These are phyloP conservation scores for Lentinula lateritia DNA, from an alignment of 768 basidiomycete genomes.

Conservation along the genomic window DNA sequence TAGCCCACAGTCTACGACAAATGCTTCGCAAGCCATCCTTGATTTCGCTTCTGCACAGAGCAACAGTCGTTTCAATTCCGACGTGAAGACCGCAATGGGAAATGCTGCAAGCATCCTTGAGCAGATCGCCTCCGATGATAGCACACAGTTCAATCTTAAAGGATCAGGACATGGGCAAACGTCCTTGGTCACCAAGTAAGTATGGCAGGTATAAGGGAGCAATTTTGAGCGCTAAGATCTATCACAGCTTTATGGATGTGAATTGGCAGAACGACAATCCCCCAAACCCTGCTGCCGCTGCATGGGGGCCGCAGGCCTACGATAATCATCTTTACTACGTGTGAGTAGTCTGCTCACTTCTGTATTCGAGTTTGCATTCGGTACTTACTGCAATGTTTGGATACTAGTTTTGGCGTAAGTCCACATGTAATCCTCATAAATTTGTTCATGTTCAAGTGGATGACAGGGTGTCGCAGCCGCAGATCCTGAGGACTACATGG, in stretches of 20 bases:
- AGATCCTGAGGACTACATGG: conserved; percentile 60
- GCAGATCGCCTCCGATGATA: conserved; percentile 21
- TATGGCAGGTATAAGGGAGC: not conserved
- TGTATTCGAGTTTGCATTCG: not conserved
- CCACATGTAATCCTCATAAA: conserved; percentile 1
- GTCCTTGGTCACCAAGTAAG: conserved; percentile 32
- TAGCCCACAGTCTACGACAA: not conserved
- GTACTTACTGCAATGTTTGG: conserved; percentile 6
- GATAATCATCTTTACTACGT: conserved; percentile 80
- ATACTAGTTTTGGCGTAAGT: conserved; percentile 52
- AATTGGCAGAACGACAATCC: conserved; percentile 72
- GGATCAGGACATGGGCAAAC: conserved; percentile 2
- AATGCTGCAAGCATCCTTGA: conserved; percentile 33
- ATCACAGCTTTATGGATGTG: conserved; percentile 70
- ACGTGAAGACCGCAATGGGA: conserved; percentile 22
- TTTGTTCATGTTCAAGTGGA: conserved; percentile 1
- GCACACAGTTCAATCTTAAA: not conserved
- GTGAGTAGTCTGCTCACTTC: conserved; percentile 28
- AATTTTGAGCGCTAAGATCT: not conserved
- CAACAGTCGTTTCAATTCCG: conserved; percentile 17
- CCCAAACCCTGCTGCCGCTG: conserved; percentile 65
- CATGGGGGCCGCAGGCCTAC: conserved; percentile 65
- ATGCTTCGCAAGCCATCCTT: not conserved
- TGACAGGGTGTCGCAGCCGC: conserved; percentile 60
- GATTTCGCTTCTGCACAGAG: not conserved